Evolutionary conservation across 352 stramenopile species (phyloP).

Genomic region (Phytophthora rubi): DNA sequence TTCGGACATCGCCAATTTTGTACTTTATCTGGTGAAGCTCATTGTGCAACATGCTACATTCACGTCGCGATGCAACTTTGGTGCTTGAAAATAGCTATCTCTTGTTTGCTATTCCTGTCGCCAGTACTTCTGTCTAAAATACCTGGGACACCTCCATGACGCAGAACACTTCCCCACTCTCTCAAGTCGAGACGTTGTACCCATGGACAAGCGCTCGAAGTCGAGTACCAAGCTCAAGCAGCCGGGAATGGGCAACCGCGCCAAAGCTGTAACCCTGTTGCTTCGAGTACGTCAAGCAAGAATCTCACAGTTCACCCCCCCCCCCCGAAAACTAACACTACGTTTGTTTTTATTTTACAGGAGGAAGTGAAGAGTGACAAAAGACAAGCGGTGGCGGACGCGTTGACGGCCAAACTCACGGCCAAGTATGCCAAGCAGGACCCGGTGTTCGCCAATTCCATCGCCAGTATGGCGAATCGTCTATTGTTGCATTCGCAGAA

Average conservation of each 20-base stretch:
- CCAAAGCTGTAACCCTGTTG: constrained; percentile 33
- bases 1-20: too few species aligned
- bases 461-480: constrained; percentile 57
- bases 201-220: constrained; percentile 37
- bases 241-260: constrained; percentile 16
- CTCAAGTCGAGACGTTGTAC: neutral
- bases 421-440: constrained; percentile 72
- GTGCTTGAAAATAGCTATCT: constrained; percentile 15
- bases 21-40: too few species aligned
- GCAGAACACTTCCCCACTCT: constrained; percentile 3
- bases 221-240: constrained; percentile 21
- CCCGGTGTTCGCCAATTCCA: constrained; percentile 57
- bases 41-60: neutral
- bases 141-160: neutral
- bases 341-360: constrained; percentile 14
- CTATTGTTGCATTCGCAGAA: constrained; percentile 61
- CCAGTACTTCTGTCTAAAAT: constrained; percentile 11
- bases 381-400: constrained; percentile 59
- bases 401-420: constrained; percentile 51
- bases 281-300: constrained; percentile 21
- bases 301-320: neutral
- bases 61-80: neutral
- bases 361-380: constrained; percentile 74
- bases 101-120: constrained; percentile 17
- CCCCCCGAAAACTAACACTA: neutral